Evolutionary conservation across 2,329 filamentous ascomycete species (phyloP), one percentile per base, ranked within the genome.

Genomic region (Ceratocystis diversiconidia): DNA sequence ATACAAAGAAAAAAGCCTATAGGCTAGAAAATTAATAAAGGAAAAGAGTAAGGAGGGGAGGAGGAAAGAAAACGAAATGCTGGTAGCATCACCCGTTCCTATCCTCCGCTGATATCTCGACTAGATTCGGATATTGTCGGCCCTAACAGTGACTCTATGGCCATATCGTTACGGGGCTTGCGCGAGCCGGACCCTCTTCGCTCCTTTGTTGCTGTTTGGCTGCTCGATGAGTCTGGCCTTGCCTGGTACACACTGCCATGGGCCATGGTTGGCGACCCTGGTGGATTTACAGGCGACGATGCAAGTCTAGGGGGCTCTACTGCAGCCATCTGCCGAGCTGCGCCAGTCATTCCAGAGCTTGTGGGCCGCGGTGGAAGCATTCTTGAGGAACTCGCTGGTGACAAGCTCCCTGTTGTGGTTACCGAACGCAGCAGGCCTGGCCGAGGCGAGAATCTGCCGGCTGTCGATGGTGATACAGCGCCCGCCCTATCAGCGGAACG

Each of bases 161-260:
- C 52, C 65, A 66, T 66, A 19, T 62, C 59, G n/a, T 65, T 62
- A 12, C 64, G 59, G 5, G 57, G 22, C 41, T 59, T 59, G 8
- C 25, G 46, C 43, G 28, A 7, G 3, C 28, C 8, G 15, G 52
- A n/a, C 25, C 41, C n/a, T 50, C 61, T 36, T 19, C 41, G 22
- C 22, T 48, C 12, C 17, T 43, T 8, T 32, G 25, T 3, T 30
- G 61, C 7, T 32, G 25, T 8, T 30, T 32, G 52, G 28, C 15
- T 28, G 25, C 52, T 10, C 17, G 52, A 5, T 15, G 2, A 28
- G n/a, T 22, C 17, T 62, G 36, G 61, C 43, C 41, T 28, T 44
- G 19, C 22, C 22, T 48, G 36, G 36, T 4, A 0, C 12, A 15
- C 61, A n/a, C 15, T 22, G 17, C 12, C 36, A 8, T 32, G 10